phyloP scores from a whole-genome alignment of 139 green algal species.

The Picochlorum sp. region DNA sequence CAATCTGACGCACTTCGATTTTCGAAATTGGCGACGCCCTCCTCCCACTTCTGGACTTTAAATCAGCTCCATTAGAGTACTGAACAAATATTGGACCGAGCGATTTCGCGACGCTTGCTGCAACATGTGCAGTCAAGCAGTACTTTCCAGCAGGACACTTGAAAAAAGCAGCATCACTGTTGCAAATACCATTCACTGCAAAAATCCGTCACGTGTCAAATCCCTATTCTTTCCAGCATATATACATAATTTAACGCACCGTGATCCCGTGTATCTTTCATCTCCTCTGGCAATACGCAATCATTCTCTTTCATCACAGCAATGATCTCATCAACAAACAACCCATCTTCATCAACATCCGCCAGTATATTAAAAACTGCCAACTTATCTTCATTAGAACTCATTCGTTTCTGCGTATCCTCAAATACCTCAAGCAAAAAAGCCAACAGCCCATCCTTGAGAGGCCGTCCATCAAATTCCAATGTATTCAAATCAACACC shows the following conservation, averaged over 20 bases:
- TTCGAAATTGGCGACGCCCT: not conserved
- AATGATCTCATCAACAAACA: conserved; percentile 20
- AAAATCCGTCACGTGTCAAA: too few relatives aligned
- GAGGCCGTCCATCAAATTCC: not conserved
- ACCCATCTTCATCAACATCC: conserved; percentile 22
- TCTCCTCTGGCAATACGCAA: conserved; percentile 24
- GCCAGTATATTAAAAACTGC: conserved; percentile 39
- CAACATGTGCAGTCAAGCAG: conserved; percentile 30
- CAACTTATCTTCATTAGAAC: conserved; percentile 43
- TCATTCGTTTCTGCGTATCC: conserved; percentile 42
- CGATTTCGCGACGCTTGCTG: not conserved
- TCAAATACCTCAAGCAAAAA: conserved; percentile 28
- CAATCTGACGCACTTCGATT: conserved; percentile 7
- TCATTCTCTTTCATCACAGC: conserved; percentile 19
- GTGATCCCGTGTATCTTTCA: conserved; percentile 25
- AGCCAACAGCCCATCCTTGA: not conserved
- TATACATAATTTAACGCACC: not conserved
- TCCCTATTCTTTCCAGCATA: too few relatives aligned
- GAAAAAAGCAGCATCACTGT: conserved; percentile 41
- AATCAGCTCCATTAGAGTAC: not conserved
- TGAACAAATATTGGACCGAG: too few relatives aligned
- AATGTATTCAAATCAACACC: not conserved
- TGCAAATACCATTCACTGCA: conserved; percentile 24
- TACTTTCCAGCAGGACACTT: conserved; percentile 33
- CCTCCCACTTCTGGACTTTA: not conserved